Evolutionary conservation across 169 alveolate genomes (phyloP).

Genomic region (Plasmodium inui): DNA sequence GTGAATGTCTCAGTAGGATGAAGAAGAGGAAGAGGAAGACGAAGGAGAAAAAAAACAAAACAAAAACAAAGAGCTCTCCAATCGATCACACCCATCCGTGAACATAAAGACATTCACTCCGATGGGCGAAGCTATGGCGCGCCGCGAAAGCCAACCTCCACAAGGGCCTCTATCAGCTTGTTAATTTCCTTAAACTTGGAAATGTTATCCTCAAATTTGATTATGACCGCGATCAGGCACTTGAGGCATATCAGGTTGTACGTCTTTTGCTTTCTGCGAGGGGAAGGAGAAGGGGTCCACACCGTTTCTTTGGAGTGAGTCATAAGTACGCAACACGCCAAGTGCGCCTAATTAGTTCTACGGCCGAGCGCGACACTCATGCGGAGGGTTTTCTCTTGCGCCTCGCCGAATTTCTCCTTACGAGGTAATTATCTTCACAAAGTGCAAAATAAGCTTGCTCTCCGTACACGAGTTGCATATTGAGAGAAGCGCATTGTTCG

Average conservation of each 20-base stretch:
- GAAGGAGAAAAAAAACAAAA: not conserved
- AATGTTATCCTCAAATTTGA: conserved; percentile 64
- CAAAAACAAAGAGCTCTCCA: not conserved
- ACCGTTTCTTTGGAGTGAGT: not conserved
- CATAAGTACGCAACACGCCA: not conserved
- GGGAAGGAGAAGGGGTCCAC: not conserved
- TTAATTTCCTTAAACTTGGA: conserved; percentile 57
- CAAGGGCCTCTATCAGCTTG: conserved; percentile 47
- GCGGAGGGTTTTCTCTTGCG: not conserved
- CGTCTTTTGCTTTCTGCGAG: conserved; percentile 62
- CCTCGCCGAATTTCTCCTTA: not conserved
- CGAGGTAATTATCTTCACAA: conserved; percentile 65
- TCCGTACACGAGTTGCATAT: conserved; percentile 73
- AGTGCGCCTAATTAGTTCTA: not conserved
- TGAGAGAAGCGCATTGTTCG: conserved; percentile 55
- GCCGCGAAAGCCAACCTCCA: conserved; percentile 31
- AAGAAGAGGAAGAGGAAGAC: not conserved
- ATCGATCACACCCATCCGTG: not conserved
- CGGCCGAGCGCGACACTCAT: not conserved
- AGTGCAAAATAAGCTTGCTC: conserved; percentile 50
- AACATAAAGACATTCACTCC: not conserved
- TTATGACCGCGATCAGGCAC: conserved; percentile 67
- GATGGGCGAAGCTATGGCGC: not conserved
- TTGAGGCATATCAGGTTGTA: conserved; percentile 57
- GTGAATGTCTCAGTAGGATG: not conserved